Evolutionary conservation across 805 yeast genomes (phyloP).

Genomic region (Grigorovia jiainica): DNA sequence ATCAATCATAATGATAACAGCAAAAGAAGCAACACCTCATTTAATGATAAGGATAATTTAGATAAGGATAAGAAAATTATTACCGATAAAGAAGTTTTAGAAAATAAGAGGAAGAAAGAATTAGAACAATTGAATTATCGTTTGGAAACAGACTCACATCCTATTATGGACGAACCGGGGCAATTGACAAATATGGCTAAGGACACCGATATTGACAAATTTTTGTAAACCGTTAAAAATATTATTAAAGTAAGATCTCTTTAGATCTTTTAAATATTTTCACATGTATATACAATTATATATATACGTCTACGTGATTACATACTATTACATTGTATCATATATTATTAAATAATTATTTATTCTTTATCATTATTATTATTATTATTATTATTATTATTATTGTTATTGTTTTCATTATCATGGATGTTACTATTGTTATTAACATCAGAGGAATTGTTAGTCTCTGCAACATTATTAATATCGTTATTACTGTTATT

Average conservation of each 20-base stretch:
- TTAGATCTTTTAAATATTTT: neutral
- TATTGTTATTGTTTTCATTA: neutral
- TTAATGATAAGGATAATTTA: neutral
- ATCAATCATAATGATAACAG: slow-evolving; percentile 4
- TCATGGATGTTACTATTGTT: neutral
- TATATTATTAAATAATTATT: neutral
- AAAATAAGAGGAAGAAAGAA: slow-evolving; percentile 16
- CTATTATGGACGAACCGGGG: slow-evolving; percentile 34
- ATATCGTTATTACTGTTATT: neutral
- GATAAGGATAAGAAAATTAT: slow-evolving; percentile 11
- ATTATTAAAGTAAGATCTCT: neutral
- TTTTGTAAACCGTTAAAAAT: slow-evolving; percentile 19
- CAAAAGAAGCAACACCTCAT: neutral
- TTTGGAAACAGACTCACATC: slow-evolving; percentile 28
- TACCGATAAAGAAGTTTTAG: slow-evolving; percentile 11
- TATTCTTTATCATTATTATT: neutral
- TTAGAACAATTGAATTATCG: slow-evolving; percentile 21
- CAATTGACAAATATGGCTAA: slow-evolving; percentile 31
- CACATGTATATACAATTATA: neutral
- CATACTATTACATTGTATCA: neutral
- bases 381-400: neutral
- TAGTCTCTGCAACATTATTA: neutral
- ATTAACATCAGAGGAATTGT: neutral
- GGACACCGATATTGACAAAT: slow-evolving; percentile 29
- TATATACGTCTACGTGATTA: neutral